These are phyloP conservation scores for Friedmanniomyces simplex DNA, from an alignment of 495 filamentous ascomycete genomes.

Conservation along the genomic window DNA sequence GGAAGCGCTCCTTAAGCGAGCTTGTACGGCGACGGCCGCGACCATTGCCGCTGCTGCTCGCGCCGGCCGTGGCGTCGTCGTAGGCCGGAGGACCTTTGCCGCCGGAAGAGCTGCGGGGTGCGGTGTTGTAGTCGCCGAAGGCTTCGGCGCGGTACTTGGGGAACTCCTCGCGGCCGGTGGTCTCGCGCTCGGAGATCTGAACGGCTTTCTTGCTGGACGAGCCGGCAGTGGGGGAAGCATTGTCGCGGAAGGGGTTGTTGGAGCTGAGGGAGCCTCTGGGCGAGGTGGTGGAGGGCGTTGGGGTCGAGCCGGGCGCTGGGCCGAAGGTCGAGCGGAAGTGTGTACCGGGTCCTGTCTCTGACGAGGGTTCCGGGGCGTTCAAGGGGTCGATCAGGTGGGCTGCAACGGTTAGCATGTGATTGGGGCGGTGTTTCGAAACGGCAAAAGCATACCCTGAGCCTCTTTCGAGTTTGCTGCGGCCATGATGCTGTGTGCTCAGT, in stretches of 20 bases:
- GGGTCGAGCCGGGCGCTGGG: constrained; percentile 14
- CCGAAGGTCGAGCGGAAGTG: constrained; percentile 36
- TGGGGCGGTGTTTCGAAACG: background rate
- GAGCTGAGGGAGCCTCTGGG: constrained; percentile 9
- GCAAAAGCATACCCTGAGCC: constrained; percentile 3
- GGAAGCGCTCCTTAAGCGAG: constrained; percentile 48
- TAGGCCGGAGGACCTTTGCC: constrained; percentile 12
- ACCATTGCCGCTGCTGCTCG: background rate
- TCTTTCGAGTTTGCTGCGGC: constrained; percentile 3
- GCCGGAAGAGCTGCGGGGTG: constrained; percentile 20
- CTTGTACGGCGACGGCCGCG: constrained; percentile 32
- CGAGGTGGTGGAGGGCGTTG: constrained; percentile 21
- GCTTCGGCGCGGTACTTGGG: constrained; percentile 25
- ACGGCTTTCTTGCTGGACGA: constrained; percentile 11
- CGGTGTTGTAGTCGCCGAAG: constrained; percentile 22
- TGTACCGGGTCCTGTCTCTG: constrained; percentile 42
- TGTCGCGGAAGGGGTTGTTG: constrained; percentile 31
- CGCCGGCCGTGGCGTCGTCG: constrained; percentile 5
- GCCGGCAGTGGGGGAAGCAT: constrained; percentile 26
- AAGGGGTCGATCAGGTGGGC: constrained; percentile 51
- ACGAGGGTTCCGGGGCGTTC: constrained; percentile 41
- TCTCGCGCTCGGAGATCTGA: constrained; percentile 22
- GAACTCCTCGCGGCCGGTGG: constrained; percentile 27
- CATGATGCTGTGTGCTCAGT: background rate
- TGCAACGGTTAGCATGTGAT: constrained; percentile 33